Conservation (phyloP, 805 yeast genomes). For the Ogataea nitratoaversa region DNA sequence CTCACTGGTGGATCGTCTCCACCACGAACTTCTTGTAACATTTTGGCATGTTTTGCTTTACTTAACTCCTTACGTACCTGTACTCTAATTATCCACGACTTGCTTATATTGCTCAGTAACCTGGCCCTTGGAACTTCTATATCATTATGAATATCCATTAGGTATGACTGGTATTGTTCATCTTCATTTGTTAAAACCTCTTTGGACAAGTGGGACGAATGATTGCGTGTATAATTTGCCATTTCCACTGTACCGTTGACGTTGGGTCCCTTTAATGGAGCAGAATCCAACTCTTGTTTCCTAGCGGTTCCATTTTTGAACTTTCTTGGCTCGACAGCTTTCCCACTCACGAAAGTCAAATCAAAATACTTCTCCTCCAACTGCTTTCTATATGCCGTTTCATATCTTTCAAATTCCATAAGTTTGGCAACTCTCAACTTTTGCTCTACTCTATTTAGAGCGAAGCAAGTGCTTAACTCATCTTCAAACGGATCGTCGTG, state of each 20-base stretch:
- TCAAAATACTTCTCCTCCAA: conserved; percentile 32
- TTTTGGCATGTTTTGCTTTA: conserved; percentile 3
- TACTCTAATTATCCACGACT: conserved; percentile 29
- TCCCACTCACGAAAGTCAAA: conserved; percentile 19
- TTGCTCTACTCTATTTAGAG: conserved; percentile 67
- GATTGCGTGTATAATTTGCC: too few species aligned
- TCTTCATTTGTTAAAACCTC: conserved; percentile 14
- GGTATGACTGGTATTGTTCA: conserved; percentile 22
- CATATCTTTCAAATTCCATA: conserved; percentile 20
- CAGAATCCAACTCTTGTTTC: not conserved
- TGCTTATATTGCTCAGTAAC: conserved; percentile 25
- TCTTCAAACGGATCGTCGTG: conserved; percentile 91
- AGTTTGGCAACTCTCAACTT: conserved; percentile 50
- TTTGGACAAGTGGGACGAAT: conserved; percentile 19
- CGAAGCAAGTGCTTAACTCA: conserved; percentile 59
- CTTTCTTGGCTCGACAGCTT: conserved; percentile 11
- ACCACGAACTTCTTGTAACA: conserved; percentile 5
- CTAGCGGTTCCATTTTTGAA: not conserved
- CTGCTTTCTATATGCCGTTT: conserved; percentile 10
- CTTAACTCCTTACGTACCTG: conserved; percentile 8
- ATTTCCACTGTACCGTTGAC: too few species aligned
- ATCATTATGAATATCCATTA: conserved; percentile 18
- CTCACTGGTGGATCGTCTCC: conserved; percentile 27
- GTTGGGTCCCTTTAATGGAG: not conserved
- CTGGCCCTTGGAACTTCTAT: conserved; percentile 26